phyloP scores from a whole-genome alignment of 2,329 filamentous ascomycete genomes.

The Monosporascus sp. region DNA sequence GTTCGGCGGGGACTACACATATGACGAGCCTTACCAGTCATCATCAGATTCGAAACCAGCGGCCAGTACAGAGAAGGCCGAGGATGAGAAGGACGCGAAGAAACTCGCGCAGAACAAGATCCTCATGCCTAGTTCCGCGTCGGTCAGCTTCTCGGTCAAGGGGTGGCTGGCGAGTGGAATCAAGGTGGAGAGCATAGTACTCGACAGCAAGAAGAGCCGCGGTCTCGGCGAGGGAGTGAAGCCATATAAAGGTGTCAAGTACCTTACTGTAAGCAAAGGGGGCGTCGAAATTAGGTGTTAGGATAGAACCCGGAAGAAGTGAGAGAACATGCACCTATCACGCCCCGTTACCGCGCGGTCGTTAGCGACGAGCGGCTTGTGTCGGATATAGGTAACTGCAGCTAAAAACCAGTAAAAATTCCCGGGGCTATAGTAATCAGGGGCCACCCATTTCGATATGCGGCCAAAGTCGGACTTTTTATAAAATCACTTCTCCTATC shows the following conservation, averaged over 20 bases:
- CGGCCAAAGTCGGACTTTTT: too few species aligned
- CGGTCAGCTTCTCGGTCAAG: constrained; percentile 66
- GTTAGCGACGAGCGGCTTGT: too few species aligned
- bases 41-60: constrained; percentile 29
- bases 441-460: too few species aligned
- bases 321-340: too few species aligned
- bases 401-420: too few species aligned
- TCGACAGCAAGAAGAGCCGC: constrained; percentile 73
- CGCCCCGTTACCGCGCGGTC: too few species aligned
- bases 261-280: constrained; percentile 69
- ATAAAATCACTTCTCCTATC: too few species aligned
- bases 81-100: constrained; percentile 46
- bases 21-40: constrained; percentile 53
- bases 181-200: constrained; percentile 60
- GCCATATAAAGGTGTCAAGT: constrained; percentile 98
- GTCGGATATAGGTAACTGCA: too few species aligned
- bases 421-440: too few species aligned
- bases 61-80: constrained; percentile 24
- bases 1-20: constrained; percentile 45
- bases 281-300: constrained; percentile 60
- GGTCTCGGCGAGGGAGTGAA: constrained; percentile 84
- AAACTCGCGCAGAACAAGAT: constrained; percentile 64
- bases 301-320: not conserved
- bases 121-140: constrained; percentile 74
- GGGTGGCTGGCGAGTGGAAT: constrained; percentile 64